Evolutionary conservation across 2,329 filamentous ascomycete species (phyloP), one percentile per base, ranked within the genome.

Genomic region (Diaporthe ilicicola): DNA sequence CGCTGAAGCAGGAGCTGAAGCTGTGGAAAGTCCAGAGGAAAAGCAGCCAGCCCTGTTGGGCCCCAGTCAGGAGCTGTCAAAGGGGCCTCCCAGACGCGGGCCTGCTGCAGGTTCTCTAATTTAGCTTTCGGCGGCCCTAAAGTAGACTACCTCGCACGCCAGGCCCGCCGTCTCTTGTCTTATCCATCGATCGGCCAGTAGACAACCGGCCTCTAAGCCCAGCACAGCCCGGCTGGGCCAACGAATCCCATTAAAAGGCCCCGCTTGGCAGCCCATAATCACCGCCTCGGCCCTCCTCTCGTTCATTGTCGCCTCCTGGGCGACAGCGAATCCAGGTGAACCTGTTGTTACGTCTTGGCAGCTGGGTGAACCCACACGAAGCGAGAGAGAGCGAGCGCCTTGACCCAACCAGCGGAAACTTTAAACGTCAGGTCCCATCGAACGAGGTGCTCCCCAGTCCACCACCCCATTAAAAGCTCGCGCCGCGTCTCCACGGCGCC

Each of bases 341-440:
- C 24, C 13, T 10, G 37, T 64, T 64, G 59, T 64, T 29, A 64
- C 59, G 44, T 64, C 59, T 64, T 64, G 59, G 59, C 44, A 64
- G 27, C 59, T 64, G 44, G 19, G 29, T 64, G 59, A 64, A 50
- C 29, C 44, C 59, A 64, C 59, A 64, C 44, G 59, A 64, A 24
- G 59, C 46, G 59, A 64, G 29, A 64, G 59, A 64, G 22, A 64
- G 59, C 59, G 59, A 64, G 59, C 44, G 37, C 42, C 59, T 50
- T 44, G 59, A 50, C 42, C 59, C 59, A 24, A 50, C 27, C 44
- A 50, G 59, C 59, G 59, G 59, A 64, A 50, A 64, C 59, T 50
- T 50, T 64, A 50, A 50, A 64, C 59, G 59, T 37, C 59, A 64
- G 59, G 59, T 64, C 44, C 59, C 59, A 50, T 64, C 44, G 59